Conservation (phyloP, 441 rosid genomes). For the Metrosideros polymorpha region DNA sequence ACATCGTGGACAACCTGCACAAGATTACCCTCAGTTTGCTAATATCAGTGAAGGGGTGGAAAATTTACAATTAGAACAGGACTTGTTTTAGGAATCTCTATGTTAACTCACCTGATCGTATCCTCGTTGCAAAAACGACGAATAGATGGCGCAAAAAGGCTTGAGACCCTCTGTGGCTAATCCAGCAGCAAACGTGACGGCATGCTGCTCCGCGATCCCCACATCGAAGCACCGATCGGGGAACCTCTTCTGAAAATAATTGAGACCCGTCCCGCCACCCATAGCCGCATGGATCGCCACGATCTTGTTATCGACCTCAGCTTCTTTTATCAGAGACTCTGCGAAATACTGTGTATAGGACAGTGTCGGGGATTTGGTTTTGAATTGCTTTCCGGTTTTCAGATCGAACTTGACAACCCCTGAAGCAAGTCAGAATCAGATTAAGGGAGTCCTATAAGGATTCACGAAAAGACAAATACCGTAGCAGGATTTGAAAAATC, state of each 20-base stretch:
- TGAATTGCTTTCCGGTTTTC: conserved; percentile 50
- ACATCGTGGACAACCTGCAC: conserved; percentile 68
- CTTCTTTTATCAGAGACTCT: conserved; percentile 56
- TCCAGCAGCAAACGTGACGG: conserved; percentile 74
- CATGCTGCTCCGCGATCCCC: conserved; percentile 79
- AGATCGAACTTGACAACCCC: conserved; percentile 64
- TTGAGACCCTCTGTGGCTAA: conserved; percentile 70
- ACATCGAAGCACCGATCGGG: conserved; percentile 83
- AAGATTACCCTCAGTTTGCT: not conserved
- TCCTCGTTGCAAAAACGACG: conserved; percentile 69
- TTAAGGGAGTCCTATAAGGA: not conserved
- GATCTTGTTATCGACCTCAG: conserved; percentile 49
- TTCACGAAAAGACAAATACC: not conserved
- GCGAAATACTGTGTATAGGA: conserved; percentile 59
- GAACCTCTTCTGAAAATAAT: conserved; percentile 55
- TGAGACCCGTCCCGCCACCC: conserved; percentile 83
- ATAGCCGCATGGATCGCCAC: conserved; percentile 76
- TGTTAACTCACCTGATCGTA: conserved; percentile 53
- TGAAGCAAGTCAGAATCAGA: conserved; percentile 13
- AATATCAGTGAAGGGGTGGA: not conserved
- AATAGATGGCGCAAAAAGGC: conserved; percentile 75
- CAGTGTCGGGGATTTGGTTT: conserved; percentile 42
- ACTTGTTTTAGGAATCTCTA: not conserved
- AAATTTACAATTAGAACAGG: not conserved
- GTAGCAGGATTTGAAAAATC: not conserved